phyloP scores from a whole-genome alignment of 805 yeast species.

The Candida insectorum region DNA sequence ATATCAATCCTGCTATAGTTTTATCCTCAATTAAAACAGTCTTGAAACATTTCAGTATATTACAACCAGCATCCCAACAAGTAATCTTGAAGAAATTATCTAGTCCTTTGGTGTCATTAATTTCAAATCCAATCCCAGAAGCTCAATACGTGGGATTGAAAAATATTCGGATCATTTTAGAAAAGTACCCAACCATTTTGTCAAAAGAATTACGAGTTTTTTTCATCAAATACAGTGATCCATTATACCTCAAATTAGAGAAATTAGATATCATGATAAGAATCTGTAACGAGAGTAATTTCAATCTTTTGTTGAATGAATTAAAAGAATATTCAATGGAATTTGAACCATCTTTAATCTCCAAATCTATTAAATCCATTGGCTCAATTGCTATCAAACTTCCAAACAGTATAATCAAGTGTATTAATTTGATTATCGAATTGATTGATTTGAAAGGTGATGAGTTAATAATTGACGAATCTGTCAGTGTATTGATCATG shows the following conservation, averaged over 20 bases:
- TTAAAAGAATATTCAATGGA: slow-evolving; percentile 81
- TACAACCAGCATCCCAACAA: slow-evolving; percentile 31
- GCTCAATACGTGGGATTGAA: slow-evolving; percentile 91
- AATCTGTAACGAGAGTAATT: slow-evolving; percentile 58
- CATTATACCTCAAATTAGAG: slow-evolving; percentile 72
- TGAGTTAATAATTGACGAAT: slow-evolving; percentile 58
- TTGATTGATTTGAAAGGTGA: slow-evolving; percentile 63
- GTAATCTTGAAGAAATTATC: slow-evolving; percentile 64
- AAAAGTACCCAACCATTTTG: slow-evolving; percentile 79
- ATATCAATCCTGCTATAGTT: slow-evolving; percentile 94
- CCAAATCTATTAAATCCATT: slow-evolving; percentile 61
- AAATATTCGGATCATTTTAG: slow-evolving; percentile 84
- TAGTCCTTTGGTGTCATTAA: slow-evolving; percentile 83
- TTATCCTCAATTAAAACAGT: slow-evolving; percentile 80
- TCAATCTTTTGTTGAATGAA: slow-evolving; percentile 60
- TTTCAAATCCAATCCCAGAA: slow-evolving; percentile 82
- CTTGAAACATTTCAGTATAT: slow-evolving; percentile 57
- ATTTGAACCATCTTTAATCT: slow-evolving; percentile 75
- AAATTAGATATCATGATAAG: slow-evolving; percentile 74
- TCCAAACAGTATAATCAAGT: slow-evolving; percentile 48
- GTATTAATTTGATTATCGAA: slow-evolving; percentile 58
- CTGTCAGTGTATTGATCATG: slow-evolving; percentile 59
- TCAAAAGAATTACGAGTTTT: slow-evolving; percentile 82
- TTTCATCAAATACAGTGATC: slow-evolving; percentile 83
- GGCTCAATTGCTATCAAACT: slow-evolving; percentile 71